Base-by-base conservation (phyloP, 768 basidiomycete species). In the Mycena capillaripes region DNA sequence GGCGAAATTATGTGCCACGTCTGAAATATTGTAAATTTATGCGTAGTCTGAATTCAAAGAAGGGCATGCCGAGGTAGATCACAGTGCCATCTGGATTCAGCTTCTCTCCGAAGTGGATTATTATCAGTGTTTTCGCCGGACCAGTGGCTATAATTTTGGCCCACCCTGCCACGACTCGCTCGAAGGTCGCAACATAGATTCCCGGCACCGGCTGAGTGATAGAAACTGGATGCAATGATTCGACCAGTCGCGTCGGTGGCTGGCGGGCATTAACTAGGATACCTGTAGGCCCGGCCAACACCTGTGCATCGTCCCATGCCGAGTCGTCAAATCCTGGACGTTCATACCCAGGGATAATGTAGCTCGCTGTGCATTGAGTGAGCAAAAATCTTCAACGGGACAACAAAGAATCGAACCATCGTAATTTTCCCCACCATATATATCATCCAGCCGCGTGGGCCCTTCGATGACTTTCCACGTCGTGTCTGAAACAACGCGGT, bases 351-450 rank as follows among this genome's bases (percentile, higher is more conserved):
- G 73, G 60, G 38, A 77, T 72, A 9, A 75, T 61, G 50, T 71
- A 78, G 56, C 78, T 76, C 10, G 79, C 79, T 78, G 66, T 36
- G 42, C 8, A 69, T 23, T 25, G 16, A 62, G 59, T 40, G 16
- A 29, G 23, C 2, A 7, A 40, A 10, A 58, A n/a, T n/a, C 7
- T 17, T 29, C 30, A 17, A 17, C 14, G 5, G 23, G 25, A 68
- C 4, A 34, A 32, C n/a, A 6, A 4, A 19, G 42, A 42, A 53
- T 7, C 70, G 17, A 56, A 79, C 79, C 79, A 73, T 79, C 74
- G 61, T 69, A 78, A 55, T 79, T 80, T 58, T 80, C 79, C 23
- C 79, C 79, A 30, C 79, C 79, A 52, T 77, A 80, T 8, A 80
- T 73, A 65, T 80, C 79, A 62, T 80, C 78, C 29, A 80, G 69